phyloP scores from a whole-genome alignment of 345 rosid genomes.

The Populus nigra region DNA sequence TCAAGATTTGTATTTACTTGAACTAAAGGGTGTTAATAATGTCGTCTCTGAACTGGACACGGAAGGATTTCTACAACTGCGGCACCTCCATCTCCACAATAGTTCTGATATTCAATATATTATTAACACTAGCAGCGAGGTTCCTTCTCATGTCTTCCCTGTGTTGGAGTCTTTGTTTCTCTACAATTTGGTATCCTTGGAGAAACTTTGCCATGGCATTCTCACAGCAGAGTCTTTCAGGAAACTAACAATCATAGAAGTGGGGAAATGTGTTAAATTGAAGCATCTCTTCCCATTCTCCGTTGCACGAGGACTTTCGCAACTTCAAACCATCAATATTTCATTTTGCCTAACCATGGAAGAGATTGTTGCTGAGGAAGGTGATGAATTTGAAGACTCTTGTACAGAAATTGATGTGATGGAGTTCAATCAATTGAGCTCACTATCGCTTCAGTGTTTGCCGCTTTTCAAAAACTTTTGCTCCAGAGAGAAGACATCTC shows the following conservation, averaged over 20 bases:
- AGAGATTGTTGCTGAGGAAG: conserved; percentile 14
- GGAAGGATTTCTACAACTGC: conserved; percentile 11
- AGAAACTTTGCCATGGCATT: conserved; percentile 17
- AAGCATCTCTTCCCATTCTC: conserved; percentile 23
- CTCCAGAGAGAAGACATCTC: too few species aligned
- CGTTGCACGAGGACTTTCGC: conserved; percentile 1
- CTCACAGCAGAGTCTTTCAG: not conserved
- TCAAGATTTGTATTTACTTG: conserved; percentile 5
- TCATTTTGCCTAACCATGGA: conserved; percentile 11
- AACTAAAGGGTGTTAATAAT: not conserved
- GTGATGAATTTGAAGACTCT: not conserved
- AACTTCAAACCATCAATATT: conserved; percentile 21
- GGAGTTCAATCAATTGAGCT: not conserved
- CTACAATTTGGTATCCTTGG: conserved; percentile 13
- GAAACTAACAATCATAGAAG: conserved; percentile 6
- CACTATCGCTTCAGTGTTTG: conserved; percentile 5
- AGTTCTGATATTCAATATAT: not conserved
- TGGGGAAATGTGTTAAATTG: conserved; percentile 16
- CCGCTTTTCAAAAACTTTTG: not conserved
- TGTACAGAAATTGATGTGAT: not conserved
- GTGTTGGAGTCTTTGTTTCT: conserved; percentile 26
- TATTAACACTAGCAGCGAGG: not conserved
- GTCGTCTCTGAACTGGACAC: not conserved
- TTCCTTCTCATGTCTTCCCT: not conserved
- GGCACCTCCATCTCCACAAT: not conserved